A percentile compares a stretch with the other conserved stretches of the same genome.
phyloP scores from a whole-genome alignment of 164 flowering plant species.

The Aristolochia fimbriata region DNA sequence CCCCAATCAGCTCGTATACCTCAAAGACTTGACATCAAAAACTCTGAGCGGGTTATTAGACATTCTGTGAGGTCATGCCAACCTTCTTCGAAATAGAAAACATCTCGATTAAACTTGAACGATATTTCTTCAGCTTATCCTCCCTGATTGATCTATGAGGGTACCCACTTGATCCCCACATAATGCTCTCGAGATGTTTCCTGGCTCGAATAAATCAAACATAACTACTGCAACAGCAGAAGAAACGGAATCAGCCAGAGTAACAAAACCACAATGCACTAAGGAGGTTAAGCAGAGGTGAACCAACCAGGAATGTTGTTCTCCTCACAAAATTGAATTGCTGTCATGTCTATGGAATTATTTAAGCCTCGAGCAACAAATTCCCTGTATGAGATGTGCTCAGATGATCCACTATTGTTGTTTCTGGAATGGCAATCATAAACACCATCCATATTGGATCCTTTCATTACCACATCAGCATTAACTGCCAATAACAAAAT shows the following conservation, averaged over 20 bases:
- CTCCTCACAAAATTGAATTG: constrained; percentile 74
- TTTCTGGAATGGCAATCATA: constrained; percentile 61
- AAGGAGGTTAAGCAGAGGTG: not conserved
- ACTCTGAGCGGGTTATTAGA: too few relatives aligned
- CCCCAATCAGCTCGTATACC: too few relatives aligned
- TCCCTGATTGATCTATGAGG: constrained; percentile 66
- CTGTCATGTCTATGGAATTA: constrained; percentile 69
- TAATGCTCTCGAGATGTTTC: constrained; percentile 87
- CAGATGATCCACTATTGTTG: constrained; percentile 37
- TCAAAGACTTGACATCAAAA: too few relatives aligned
- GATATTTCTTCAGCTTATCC: constrained; percentile 26
- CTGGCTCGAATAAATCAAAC: constrained; percentile 77
- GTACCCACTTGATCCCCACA: constrained; percentile 90
- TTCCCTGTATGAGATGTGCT: constrained; percentile 75
- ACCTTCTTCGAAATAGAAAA: too few relatives aligned
- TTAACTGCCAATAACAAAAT: constrained; percentile 36
- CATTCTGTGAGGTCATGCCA: too few relatives aligned
- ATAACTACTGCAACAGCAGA: constrained; percentile 47
- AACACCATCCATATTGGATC: constrained; percentile 63
- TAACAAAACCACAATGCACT: not conserved
- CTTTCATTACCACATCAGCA: constrained; percentile 84
- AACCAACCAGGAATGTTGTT: constrained; percentile 71
- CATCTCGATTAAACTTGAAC: not conserved
- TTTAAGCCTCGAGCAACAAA: constrained; percentile 46
- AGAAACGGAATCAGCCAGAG: too few relatives aligned